Evolutionary conservation across 352 stramenopile species (phyloP), one percentile per base, ranked within the genome.

Genomic region (Globisporangium sylvaticum): DNA sequence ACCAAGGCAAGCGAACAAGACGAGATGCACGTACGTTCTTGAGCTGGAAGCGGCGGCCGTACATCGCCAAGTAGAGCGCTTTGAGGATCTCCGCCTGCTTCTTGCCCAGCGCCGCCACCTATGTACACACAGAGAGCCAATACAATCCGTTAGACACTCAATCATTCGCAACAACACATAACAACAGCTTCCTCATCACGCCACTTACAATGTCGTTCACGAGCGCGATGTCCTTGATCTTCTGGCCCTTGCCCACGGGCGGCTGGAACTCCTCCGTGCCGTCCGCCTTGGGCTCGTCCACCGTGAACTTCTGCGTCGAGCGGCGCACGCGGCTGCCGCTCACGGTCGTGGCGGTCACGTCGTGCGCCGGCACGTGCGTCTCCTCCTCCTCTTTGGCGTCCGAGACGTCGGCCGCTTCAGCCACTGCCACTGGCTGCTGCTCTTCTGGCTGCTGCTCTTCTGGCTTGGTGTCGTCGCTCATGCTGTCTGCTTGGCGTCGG

Each of bases 41-140:
- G 62, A 82, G 74, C 78, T 92, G 84, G 73, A 89, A 94, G 25
- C 87, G 87, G 32, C 87, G 83, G 22, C 73, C 70, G 66, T 87
- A 94, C 81, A 94, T 90, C 66, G 91, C 78, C 58, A 62, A 81
- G 71, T 94, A 94, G n/a, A 94, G 81, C 67, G 84, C 78, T 68
- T 90, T 91, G 66, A 90, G 71, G 65, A 81, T 81, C 56, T 94
- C 87, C 4, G 64, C 67, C 37, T 94, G 71, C 66, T 90, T 89
- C 74, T 94, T 94, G 56, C 73, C 72, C 54, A 91, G 76, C 61
- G 78, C 77, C 48, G 83, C 76, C 15, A 94, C 72, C 83, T 93
- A 39, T 39, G 14, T 10, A 39, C 9, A 44, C 31, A 44, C 4
- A 52, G 39, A 58, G 6, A 24, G 24, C 15, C 27, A 67, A 18